phyloP scores from a whole-genome alignment of 208 protist species.

The Acanthamoeba castellanii region DNA sequence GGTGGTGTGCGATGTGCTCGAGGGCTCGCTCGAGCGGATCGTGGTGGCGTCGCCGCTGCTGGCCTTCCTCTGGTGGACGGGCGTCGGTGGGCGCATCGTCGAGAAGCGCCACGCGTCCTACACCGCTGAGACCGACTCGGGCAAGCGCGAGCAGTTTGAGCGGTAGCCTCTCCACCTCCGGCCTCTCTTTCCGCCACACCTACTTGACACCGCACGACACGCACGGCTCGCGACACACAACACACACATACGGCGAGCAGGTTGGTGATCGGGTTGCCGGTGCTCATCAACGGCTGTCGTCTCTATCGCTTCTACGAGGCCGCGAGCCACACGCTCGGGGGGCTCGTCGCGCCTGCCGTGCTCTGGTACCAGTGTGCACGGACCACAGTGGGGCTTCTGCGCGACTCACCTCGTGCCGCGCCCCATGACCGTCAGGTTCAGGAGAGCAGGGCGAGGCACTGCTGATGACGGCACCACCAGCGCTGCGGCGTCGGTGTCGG shows the following conservation, averaged over 20 bases:
- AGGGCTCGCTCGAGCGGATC: conserved; percentile 16
- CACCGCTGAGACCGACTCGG: not conserved
- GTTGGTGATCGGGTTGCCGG: not conserved
- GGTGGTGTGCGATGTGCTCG: conserved; percentile 21
- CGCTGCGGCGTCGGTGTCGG: too few relatives aligned
- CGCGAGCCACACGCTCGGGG: not conserved
- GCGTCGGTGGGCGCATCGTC: not conserved
- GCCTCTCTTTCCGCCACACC: not conserved
- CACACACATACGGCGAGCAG: not conserved
- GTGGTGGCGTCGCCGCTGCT: conserved; percentile 3
- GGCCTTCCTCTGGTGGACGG: conserved; percentile 1
- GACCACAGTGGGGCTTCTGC: too few relatives aligned
- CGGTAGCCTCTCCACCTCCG: not conserved
- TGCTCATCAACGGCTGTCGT: not conserved
- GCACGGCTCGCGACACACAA: not conserved
- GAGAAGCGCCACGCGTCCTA: conserved; percentile 13
- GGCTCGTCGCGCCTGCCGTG: too few relatives aligned
- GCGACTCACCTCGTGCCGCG: too few relatives aligned
- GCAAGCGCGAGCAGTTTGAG: conserved; percentile 18
- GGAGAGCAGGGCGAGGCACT: too few relatives aligned
- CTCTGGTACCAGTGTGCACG: too few relatives aligned
- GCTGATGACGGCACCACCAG: too few relatives aligned
- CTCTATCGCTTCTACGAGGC: not conserved
- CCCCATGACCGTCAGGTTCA: too few relatives aligned
- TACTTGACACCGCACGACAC: not conserved